Conservation (phyloP, 306 rosid species). For the Heteromeles arbutifolia region DNA sequence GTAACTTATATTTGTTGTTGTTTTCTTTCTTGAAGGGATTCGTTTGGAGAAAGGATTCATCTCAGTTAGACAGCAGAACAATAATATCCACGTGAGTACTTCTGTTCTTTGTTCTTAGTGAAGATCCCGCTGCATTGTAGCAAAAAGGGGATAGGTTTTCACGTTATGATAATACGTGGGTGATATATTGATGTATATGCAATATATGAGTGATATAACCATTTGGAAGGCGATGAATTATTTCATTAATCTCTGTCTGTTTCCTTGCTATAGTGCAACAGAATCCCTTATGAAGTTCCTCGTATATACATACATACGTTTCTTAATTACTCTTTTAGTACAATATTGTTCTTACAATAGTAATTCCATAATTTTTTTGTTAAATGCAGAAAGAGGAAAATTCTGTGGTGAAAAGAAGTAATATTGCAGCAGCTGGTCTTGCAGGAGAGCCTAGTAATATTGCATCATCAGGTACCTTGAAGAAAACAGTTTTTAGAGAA, state of each 20-base stretch:
- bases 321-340: neutral
- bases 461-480: conserved; percentile 52
- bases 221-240: too few species aligned
- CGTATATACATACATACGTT: neutral
- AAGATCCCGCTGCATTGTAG: neutral
- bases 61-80: conserved; percentile 21
- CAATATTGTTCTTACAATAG: neutral
- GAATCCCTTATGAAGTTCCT: neutral
- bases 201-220: too few species aligned
- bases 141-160: neutral
- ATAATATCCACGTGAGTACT: conserved; percentile 38
- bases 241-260: too few species aligned
- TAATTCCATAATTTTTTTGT: neutral
- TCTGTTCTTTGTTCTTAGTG: too few species aligned
- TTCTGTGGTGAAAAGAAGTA: conserved; percentile 16
- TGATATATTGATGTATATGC: too few species aligned
- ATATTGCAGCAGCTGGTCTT: neutral
- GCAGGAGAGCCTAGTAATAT: conserved; percentile 13
- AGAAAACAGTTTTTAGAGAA: conserved; percentile 45
- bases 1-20: neutral
- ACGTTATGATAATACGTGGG: neutral
- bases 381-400: conserved; percentile 33
- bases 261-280: neutral
- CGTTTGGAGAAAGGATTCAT: conserved; percentile 47
- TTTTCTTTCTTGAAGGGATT: conserved; percentile 42